Evolutionary conservation across 352 stramenopile species (phyloP), one percentile per base, ranked within the genome.

Genomic region (Phytophthora quininea): DNA sequence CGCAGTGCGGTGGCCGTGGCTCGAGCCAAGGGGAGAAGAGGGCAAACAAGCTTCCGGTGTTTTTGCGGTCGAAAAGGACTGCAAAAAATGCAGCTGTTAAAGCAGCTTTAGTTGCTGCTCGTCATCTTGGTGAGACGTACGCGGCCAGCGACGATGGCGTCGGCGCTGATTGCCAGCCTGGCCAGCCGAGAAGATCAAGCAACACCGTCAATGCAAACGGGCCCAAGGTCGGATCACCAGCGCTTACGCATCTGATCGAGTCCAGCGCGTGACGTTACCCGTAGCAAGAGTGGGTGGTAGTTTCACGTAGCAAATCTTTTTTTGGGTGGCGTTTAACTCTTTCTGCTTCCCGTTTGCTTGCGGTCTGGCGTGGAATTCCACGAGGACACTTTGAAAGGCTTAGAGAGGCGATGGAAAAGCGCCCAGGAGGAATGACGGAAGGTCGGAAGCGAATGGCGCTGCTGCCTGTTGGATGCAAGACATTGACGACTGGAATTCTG

Each of bases 371-470:
- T 96, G 8, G 80, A 90, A 62, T 60, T 91, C 2, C 86, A 96
- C 52, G 67, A 92, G 66, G 69, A 78, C 7, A 96, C 84, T 5
- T 50, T 89, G 10, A 75, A 88, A 43, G 79, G 70, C n/a, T 73
- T 95, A 11, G 79, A 82, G 55, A 62, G 48, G 73, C 83, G 30
- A 68, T 77, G 58, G 69, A 67, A 19, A 71, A 81, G 14, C 64
- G 70, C 15, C 69, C 69, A 9, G 64, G 51, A 29, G 69, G 74
- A 4, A 60, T 95, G 49, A 95, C 91, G 10, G 77, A 88, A 29
- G 86, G 90, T 56, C 74, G 77, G 35, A 81, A 88, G 64, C 79
- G 85, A 15, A 95, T 95, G 87, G 85, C 85, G 30, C 58, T 89
- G 56, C 72, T 95, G 4, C 88, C 88, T 14, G 63, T 60, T 48